These are phyloP conservation scores for Avena insularis DNA, from an alignment of 176 grass and related monocot genomes.

Conservation along the genomic window DNA sequence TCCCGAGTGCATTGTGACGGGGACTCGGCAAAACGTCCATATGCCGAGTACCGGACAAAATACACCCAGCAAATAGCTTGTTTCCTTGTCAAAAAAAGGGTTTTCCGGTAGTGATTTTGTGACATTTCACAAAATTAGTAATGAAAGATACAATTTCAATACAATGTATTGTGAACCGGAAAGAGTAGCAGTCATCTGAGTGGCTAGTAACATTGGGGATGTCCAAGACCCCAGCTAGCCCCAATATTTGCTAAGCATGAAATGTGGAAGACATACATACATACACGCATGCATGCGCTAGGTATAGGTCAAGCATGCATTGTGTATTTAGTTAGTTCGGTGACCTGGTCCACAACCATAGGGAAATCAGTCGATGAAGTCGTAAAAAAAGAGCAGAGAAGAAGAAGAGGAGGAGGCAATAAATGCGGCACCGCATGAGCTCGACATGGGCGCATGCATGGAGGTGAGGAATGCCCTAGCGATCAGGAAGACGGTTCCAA, in stretches of 20 bases:
- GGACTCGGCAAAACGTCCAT: too few relatives aligned
- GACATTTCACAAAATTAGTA: too few relatives aligned
- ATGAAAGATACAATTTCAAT: not conserved
- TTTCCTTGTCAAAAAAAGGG: too few relatives aligned
- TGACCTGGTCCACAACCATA: constrained; percentile 17
- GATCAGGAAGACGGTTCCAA: constrained; percentile 36
- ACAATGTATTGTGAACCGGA: not conserved
- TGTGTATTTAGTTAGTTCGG: constrained; percentile 14
- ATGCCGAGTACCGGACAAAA: too few relatives aligned
- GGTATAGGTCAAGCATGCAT: not conserved
- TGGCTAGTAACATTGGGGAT: not conserved
- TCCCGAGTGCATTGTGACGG: too few relatives aligned
- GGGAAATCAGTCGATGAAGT: not conserved
- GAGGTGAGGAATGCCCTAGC: constrained; percentile 36
- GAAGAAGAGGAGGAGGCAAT: not conserved
- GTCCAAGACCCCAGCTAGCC: not conserved
- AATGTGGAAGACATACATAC: not conserved
- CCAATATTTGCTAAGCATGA: constrained; percentile 9
- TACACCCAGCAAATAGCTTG: too few relatives aligned
- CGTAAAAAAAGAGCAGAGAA: not conserved
- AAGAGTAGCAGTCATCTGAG: not conserved
- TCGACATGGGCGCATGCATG: constrained; percentile 33
- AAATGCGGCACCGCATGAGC: constrained; percentile 44
- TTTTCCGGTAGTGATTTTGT: too few relatives aligned
- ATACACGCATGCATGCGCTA: not conserved